phyloP scores from a whole-genome alignment of 2,329 filamentous ascomycete species.

The Botryotinia globosa region DNA sequence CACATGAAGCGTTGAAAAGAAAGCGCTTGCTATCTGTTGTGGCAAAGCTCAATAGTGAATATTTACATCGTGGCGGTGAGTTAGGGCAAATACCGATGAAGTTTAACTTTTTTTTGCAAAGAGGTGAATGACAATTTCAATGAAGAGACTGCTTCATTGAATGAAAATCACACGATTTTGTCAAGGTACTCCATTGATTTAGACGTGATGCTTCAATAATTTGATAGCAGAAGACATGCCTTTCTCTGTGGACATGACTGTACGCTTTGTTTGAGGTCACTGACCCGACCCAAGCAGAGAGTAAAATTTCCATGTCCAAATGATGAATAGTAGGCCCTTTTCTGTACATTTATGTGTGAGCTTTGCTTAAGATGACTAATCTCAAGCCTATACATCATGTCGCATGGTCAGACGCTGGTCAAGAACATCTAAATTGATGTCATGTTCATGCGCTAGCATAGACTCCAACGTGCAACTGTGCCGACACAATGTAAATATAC shows the following conservation, averaged over 20 bases:
- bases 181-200: neutral
- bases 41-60: neutral
- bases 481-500: neutral
- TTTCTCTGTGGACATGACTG: neutral
- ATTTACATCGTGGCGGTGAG: neutral
- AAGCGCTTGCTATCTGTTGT: neutral
- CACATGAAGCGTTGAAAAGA: neutral
- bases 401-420: neutral
- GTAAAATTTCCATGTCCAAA: neutral
- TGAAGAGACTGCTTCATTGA: neutral
- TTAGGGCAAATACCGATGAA: neutral
- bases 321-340: neutral
- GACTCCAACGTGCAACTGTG: neutral
- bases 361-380: neutral
- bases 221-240: no score
- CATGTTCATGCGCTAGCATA: neutral
- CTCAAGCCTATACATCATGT: no score
- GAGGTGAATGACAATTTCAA: neutral
- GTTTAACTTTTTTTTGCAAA: neutral
- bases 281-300: neutral
- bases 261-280: neutral
- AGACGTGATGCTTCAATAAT: neutral
- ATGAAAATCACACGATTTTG: neutral
- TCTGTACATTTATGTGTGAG: neutral
- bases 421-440: neutral